A percentile compares a stretch with the other conserved stretches of the same genome.
Evolutionary conservation across 2,329 filamentous ascomycete genomes (phyloP).

Genomic region (Cladophialophora psammophila): DNA sequence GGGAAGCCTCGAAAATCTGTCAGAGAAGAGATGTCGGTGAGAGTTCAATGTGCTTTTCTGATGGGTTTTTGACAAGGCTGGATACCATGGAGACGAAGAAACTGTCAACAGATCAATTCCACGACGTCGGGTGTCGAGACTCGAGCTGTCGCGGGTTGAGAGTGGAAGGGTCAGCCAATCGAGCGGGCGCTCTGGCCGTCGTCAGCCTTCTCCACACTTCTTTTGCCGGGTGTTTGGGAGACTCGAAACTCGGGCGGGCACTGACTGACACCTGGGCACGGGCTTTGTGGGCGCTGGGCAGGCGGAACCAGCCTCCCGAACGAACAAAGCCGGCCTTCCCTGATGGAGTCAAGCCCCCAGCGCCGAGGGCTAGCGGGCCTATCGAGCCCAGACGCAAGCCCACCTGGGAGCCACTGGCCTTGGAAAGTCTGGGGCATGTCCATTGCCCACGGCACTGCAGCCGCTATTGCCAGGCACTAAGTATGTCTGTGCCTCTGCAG

Average conservation of each 20-base stretch:
- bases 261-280: neutral
- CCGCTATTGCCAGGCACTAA: neutral
- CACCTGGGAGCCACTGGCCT: neutral
- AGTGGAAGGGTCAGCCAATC: slow-evolving; percentile 12
- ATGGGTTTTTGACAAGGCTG: neutral
- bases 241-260: neutral
- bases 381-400: neutral
- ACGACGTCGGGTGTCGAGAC: slow-evolving; percentile 17
- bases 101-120: slow-evolving; percentile 18
- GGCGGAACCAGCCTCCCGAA: slow-evolving; percentile 16
- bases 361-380: neutral
- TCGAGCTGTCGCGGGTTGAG: slow-evolving; percentile 18
- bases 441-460: neutral
- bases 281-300: slow-evolving; percentile 7
- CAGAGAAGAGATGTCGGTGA: neutral
- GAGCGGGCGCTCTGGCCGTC: slow-evolving; percentile 8
- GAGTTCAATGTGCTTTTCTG: neutral
- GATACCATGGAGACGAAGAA: slow-evolving; percentile 23
- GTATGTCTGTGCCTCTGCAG: neutral
- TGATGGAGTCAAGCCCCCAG: slow-evolving; percentile 8
- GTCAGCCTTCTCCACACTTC: slow-evolving; percentile 16
- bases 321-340: neutral
- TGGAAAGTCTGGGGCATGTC: slow-evolving; percentile 1
- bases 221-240: neutral
- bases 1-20: neutral